These are phyloP conservation scores for Serpula lacrymans DNA, from an alignment of 768 basidiomycete genomes.

Conservation along the genomic window DNA sequence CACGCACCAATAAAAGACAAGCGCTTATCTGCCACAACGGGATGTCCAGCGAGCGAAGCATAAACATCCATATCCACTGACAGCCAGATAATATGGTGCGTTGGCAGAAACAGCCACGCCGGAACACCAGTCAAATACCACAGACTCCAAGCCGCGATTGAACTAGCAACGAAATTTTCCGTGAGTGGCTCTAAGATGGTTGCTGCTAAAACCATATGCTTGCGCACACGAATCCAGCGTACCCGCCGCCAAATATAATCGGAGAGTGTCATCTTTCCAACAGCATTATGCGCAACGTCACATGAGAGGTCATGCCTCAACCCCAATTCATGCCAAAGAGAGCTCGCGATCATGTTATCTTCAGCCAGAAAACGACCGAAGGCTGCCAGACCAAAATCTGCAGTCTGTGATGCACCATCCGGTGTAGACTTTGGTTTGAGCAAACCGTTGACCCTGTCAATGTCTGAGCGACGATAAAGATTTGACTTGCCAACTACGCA, in stretches of 20 bases:
- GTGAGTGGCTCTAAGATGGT: slow-evolving; percentile 92
- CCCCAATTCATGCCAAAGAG: slow-evolving; percentile 91
- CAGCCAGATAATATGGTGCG: slow-evolving; percentile 71
- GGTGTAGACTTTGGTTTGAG: slow-evolving; percentile 43
- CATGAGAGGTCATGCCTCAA: slow-evolving; percentile 86
- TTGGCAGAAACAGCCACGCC: slow-evolving; percentile 47
- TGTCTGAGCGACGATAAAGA: slow-evolving; percentile 85
- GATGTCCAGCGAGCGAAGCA: slow-evolving; percentile 67
- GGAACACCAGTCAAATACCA: slow-evolving; percentile 49
- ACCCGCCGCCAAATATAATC: slow-evolving; percentile 89
- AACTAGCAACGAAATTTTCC: slow-evolving; percentile 72
- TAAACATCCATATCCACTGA: slow-evolving; percentile 81
- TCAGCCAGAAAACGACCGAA: slow-evolving; percentile 93
- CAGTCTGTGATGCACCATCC: slow-evolving; percentile 17
- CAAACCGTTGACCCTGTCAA: slow-evolving; percentile 71
- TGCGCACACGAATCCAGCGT: slow-evolving; percentile 96
- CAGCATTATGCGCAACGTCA: slow-evolving; percentile 85
- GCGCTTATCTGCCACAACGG: slow-evolving; percentile 45
- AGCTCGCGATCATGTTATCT: slow-evolving; percentile 94
- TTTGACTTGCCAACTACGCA: slow-evolving; percentile 98
- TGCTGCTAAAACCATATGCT: slow-evolving; percentile 85
- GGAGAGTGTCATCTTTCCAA: slow-evolving; percentile 81
- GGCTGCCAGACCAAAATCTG: slow-evolving; percentile 57
- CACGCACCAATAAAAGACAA: slow-evolving; percentile 74
- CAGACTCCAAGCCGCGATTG: slow-evolving; percentile 58